Percentiles rank a stretch among this genome's conserved stretches.
phyloP scores from a whole-genome alignment of 192 early-diverging fungal genomes.

The Phlyctochytrium arcticum region DNA sequence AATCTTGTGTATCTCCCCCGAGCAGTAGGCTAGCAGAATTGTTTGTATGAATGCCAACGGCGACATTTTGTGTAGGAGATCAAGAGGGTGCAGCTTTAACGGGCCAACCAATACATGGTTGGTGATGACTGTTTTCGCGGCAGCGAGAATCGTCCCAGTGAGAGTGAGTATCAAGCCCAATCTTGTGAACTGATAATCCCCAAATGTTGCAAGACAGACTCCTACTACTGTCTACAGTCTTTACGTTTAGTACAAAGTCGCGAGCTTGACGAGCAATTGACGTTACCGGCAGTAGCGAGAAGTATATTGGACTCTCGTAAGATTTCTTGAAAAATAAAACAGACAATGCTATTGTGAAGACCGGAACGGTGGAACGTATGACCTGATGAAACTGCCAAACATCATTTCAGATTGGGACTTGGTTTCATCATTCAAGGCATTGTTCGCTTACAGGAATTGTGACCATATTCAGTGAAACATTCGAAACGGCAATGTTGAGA shows the following conservation, averaged over 20 bases:
- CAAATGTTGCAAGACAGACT: conserved; percentile 77
- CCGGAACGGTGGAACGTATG: conserved; percentile 75
- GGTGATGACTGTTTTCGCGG: conserved; percentile 79
- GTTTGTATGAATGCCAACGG: conserved; percentile 74
- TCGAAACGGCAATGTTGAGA: conserved; percentile 79
- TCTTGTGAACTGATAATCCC: conserved; percentile 72
- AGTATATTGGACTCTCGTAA: conserved; percentile 52
- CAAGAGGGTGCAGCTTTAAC: conserved; percentile 75
- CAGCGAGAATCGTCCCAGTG: conserved; percentile 70
- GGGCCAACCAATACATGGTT: conserved; percentile 75
- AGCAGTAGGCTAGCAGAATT: conserved; percentile 53
- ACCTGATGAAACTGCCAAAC: conserved; percentile 71
- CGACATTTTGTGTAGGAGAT: conserved; percentile 75
- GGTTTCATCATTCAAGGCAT: neutral
- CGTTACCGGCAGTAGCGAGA: conserved; percentile 57
- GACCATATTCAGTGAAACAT: conserved; percentile 76
- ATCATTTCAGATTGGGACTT: neutral
- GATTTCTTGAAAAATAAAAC: conserved; percentile 55
- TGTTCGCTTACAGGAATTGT: conserved; percentile 24
- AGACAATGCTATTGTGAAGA: conserved; percentile 70
- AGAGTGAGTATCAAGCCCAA: conserved; percentile 75
- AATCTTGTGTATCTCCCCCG: conserved; percentile 55
- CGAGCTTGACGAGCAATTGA: no score
- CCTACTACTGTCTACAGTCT: conserved; percentile 62
- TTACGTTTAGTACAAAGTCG: no score